These are phyloP conservation scores for Paecilomyces dactylethromorphus DNA, from an alignment of 2,329 filamentous ascomycete species.

Conservation along the genomic window DNA sequence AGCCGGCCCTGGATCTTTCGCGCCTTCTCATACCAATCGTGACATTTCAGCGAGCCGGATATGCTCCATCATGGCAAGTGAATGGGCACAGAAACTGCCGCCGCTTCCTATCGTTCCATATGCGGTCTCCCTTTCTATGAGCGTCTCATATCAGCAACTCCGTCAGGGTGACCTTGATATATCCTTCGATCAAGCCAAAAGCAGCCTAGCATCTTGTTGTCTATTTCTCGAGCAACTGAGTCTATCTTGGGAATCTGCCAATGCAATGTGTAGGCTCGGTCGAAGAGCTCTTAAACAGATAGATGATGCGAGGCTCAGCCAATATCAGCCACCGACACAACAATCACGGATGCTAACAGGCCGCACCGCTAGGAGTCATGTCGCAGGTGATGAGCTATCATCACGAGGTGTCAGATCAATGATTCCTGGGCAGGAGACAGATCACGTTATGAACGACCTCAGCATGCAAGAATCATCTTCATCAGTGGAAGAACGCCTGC, in stretches of 20 bases:
- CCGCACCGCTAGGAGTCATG: not conserved
- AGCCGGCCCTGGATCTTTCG: constrained; percentile 38
- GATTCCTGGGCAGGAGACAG: not conserved
- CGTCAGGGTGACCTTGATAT: constrained; percentile 44
- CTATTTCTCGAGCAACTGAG: constrained; percentile 27
- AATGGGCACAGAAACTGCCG: constrained; percentile 40
- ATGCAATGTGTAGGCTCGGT: constrained; percentile 35
- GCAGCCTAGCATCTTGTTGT: constrained; percentile 30
- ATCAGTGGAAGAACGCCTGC: too few relatives aligned
- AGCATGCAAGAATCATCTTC: not conserved
- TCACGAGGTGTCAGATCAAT: not conserved
- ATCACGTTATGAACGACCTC: not conserved
- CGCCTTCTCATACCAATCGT: constrained; percentile 48
- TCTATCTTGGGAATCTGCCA: constrained; percentile 33
- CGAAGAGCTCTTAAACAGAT: constrained; percentile 29
- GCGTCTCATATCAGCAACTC: constrained; percentile 52
- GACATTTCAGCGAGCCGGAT: constrained; percentile 51
- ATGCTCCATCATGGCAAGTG: constrained; percentile 44
- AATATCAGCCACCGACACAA: not conserved
- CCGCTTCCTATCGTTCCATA: constrained; percentile 52
- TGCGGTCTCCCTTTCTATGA: constrained; percentile 48
- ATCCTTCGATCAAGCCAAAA: constrained; percentile 28
- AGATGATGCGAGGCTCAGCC: constrained; percentile 7
- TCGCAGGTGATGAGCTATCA: not conserved
- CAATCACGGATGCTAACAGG: not conserved